These are phyloP conservation scores for Pseudonitzschia multiseries DNA, from an alignment of 108 stramenopile species.

Conservation along the genomic window DNA sequence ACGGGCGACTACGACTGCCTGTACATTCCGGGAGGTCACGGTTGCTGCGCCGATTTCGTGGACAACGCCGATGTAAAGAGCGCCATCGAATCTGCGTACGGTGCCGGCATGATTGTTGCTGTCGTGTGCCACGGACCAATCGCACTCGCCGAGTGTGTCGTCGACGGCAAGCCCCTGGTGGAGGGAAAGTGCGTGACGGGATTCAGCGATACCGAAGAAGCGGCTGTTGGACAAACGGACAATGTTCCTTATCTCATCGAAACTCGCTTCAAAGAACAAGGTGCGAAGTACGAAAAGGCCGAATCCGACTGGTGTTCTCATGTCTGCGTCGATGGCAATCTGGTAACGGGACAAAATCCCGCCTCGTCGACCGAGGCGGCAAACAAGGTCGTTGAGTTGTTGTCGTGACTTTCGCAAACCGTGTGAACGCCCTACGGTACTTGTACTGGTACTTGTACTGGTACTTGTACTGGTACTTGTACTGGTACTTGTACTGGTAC, in stretches of 20 bases:
- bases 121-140: constrained; percentile 81
- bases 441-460: too few relatives aligned
- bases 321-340: constrained; percentile 68
- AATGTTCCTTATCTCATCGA: constrained; percentile 75
- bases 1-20: constrained; percentile 61
- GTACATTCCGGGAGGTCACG: constrained; percentile 72
- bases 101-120: constrained; percentile 63
- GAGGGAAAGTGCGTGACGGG: constrained; percentile 65
- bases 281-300: constrained; percentile 69
- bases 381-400: constrained; percentile 15
- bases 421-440: too few relatives aligned
- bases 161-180: constrained; percentile 56
- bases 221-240: constrained; percentile 50
- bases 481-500: too few relatives aligned
- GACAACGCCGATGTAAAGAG: constrained; percentile 49
- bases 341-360: constrained; percentile 87
- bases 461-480: too few relatives aligned
- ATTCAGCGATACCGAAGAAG: constrained; percentile 79
- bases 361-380: constrained; percentile 52
- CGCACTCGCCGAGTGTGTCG: constrained; percentile 58
- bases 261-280: constrained; percentile 64
- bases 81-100: constrained; percentile 61
- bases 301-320: constrained; percentile 70
- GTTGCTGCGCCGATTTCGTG: constrained; percentile 67
- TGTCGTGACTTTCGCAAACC: neutral